These are phyloP conservation scores for Candida boleticola DNA, from an alignment of 805 yeast genomes.

Conservation along the genomic window DNA sequence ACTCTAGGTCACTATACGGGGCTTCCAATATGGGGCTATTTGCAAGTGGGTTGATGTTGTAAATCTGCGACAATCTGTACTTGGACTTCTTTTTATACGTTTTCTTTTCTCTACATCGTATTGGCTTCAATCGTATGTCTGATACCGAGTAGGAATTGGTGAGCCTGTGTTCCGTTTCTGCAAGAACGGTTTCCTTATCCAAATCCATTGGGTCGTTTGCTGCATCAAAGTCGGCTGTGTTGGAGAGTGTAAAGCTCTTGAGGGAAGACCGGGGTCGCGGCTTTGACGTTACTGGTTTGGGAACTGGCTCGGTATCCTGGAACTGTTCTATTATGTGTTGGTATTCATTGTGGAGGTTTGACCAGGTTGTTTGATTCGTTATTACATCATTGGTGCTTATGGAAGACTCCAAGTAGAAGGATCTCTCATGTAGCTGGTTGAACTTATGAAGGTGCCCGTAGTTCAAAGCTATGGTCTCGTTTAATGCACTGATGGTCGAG, in stretches of 20 bases:
- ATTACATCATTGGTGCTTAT: constrained; percentile 27
- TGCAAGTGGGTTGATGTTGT: constrained; percentile 35
- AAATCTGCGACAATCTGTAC: constrained; percentile 37
- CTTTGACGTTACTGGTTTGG: too few species aligned
- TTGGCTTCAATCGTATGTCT: constrained; percentile 37
- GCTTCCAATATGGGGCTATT: constrained; percentile 5
- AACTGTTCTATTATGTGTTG: constrained; percentile 13
- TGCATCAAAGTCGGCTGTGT: background rate
- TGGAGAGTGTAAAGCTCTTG: background rate
- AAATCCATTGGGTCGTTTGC: background rate
- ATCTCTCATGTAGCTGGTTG: constrained; percentile 29
- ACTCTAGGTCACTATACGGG: constrained; percentile 1
- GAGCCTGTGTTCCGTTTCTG: constrained; percentile 6
- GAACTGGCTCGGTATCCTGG: background rate
- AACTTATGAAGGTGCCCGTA: constrained; percentile 21
- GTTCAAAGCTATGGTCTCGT: constrained; percentile 22
- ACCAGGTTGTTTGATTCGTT: constrained; percentile 31
- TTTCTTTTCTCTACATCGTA: constrained; percentile 31
- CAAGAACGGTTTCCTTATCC: background rate
- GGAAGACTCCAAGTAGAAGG: constrained; percentile 33
- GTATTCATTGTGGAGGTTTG: constrained; percentile 29
- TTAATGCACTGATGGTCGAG: constrained; percentile 25
- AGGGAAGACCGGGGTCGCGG: background rate
- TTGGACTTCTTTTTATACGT: constrained; percentile 40
- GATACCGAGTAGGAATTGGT: constrained; percentile 30